Percentiles rank a stretch among this genome's conserved stretches.
Conservation (phyloP, 2,329 filamentous ascomycete genomes). For the Byssothecium circinans region DNA sequence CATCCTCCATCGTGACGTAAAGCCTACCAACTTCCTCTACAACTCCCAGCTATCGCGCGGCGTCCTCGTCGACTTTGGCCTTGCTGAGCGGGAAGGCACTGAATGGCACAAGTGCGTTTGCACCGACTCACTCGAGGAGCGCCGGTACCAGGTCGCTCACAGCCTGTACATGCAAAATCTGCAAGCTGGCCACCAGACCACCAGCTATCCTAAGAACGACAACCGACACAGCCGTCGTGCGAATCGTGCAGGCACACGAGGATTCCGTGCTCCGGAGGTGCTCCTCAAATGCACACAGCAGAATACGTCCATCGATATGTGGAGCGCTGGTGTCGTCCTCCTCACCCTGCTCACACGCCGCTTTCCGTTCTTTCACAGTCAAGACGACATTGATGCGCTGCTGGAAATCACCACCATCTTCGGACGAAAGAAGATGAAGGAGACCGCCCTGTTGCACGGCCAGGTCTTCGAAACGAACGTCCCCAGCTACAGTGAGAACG, state of each 20-base stretch:
- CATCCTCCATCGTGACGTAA: constrained; percentile 94
- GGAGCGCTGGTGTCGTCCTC: constrained; percentile 95
- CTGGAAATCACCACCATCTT: constrained; percentile 98
- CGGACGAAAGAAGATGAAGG: constrained; percentile 80
- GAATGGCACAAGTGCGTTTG: constrained; percentile 84
- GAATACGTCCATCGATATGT: constrained; percentile 89
- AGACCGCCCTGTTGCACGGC: constrained; percentile 80
- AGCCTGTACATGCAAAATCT: constrained; percentile 62
- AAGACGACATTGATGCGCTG: constrained; percentile 97
- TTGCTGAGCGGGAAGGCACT: constrained; percentile 74
- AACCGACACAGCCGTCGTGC: constrained; percentile 84
- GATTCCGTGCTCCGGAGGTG: constrained; percentile 94
- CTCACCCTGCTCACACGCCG: constrained; percentile 89
- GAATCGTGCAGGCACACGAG: constrained; percentile 91
- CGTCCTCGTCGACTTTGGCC: constrained; percentile 97
- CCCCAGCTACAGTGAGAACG: constrained; percentile 81
- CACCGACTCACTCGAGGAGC: constrained; percentile 63
- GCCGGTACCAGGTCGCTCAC: constrained; percentile 60
- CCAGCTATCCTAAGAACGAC: constrained; percentile 86
- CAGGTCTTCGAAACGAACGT: constrained; percentile 91
- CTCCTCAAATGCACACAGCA: constrained; percentile 96
- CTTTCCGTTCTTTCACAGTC: constrained; percentile 98
- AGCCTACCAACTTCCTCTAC: constrained; percentile 97
- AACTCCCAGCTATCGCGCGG: constrained; percentile 78
- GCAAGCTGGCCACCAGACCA: constrained; percentile 41